Base-by-base conservation (phyloP, 1,284 basidiomycete species). In the Peniophora sp. region DNA sequence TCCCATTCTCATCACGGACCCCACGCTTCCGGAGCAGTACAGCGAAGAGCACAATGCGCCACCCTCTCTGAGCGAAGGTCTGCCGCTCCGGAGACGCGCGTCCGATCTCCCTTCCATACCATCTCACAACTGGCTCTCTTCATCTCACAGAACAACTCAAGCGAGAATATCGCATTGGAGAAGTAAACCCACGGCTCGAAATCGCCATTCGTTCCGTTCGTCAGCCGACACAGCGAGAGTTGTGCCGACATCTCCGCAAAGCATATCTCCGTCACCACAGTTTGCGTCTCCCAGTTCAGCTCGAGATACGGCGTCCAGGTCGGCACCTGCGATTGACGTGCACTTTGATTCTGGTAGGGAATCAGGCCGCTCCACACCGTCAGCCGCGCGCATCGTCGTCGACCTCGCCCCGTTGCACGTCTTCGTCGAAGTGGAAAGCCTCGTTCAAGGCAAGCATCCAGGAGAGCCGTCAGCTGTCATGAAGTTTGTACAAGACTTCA, bases 351-450 rank as follows among this genome's bases (percentile, higher is more conserved):
- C 38, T 41, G n/a, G n/a, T 16, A 8, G 8, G 19, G 16, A n/a
- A 8, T 16, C 8, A 5, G 38, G n/a, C 8, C 16, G 38, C 19
- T 6, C n/a, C 8, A 8, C 38, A 41, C 8, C n/a, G 38, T 20
- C 38, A 5, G 5, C 38, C 19, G 5, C 19, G 38, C 19, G 8
- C n/a, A 20, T 41, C 38, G 8, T n/a, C 25, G 56, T 79, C 41
- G 61, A 68, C 17, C 52, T 86, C 3, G 68, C 72, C 1, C 83
- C 89, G 1, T 58, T 92, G 5, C 90, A 92, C 59, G 44, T 88
- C 12, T 90, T 91, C 61, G 51, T 89, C 27, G 90, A 94, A 62
- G 68, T 90, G n/a, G n/a, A 20, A 8, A n/a, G n/a, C 38, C n/a
- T 41, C n/a, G 38, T n/a, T 8, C 19, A 41, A 16, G 38, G 19